A percentile compares a stretch with the other conserved stretches of the same genome.
phyloP scores from a whole-genome alignment of 495 filamentous ascomycete species.

The Xylaria intraflava region DNA sequence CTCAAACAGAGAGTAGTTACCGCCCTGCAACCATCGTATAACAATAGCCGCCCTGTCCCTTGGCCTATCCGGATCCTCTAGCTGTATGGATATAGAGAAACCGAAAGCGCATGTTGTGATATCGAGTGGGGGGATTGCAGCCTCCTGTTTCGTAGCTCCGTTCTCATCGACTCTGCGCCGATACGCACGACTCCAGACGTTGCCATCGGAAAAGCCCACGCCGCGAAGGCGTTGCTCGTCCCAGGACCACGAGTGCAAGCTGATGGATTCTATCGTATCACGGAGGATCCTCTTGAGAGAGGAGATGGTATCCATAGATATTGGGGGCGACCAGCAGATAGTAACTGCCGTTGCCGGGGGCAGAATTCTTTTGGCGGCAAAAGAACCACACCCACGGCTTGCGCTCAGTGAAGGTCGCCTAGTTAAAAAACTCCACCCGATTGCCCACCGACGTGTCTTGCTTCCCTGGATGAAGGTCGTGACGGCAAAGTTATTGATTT shows the following conservation, averaged over 20 bases:
- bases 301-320: slow-evolving; percentile 34
- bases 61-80: neutral
- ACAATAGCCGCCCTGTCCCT: slow-evolving; percentile 28
- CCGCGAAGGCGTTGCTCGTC: slow-evolving; percentile 25
- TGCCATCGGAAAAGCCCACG: slow-evolving; percentile 32
- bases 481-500: slow-evolving; percentile 73
- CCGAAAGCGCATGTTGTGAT: slow-evolving; percentile 30
- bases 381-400: slow-evolving; percentile 49
- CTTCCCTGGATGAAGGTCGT: slow-evolving; percentile 73
- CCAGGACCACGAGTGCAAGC: slow-evolving; percentile 51
- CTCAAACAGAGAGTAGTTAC: slow-evolving; percentile 71
- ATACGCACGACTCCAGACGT: slow-evolving; percentile 48
- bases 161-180: slow-evolving; percentile 41
- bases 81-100: slow-evolving; percentile 34
- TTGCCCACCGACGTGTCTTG: slow-evolving; percentile 77
- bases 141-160: slow-evolving; percentile 23
- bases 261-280: slow-evolving; percentile 46
- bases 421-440: slow-evolving; percentile 78
- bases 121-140: slow-evolving; percentile 1
- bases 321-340: slow-evolving; percentile 26
- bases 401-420: slow-evolving; percentile 56
- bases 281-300: slow-evolving; percentile 47
- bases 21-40: slow-evolving; percentile 71
- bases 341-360: slow-evolving; percentile 33
- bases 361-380: slow-evolving; percentile 50